Evolutionary conservation across 2,329 filamentous ascomycete genomes (phyloP).

Genomic region (Talaromyces albobiverticillius): DNA sequence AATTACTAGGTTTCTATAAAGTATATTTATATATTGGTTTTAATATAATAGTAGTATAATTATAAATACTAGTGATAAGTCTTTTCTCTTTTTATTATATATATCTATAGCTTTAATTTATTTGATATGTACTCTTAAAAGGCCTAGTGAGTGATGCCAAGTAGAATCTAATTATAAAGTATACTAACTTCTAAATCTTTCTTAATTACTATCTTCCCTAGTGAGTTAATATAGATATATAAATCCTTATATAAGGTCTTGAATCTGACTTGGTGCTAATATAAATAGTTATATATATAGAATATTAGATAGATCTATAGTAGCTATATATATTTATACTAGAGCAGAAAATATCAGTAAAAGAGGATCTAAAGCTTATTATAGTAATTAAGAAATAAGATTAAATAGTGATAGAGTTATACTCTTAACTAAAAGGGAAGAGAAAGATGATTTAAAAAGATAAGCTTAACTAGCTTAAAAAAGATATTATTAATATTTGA

Average conservation of each 20-base stretch:
- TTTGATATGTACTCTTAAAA: not conserved
- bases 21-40: not conserved
- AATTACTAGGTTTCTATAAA: not conserved
- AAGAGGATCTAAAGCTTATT: slow-evolving; percentile 18
- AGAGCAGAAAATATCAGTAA: slow-evolving; percentile 21
- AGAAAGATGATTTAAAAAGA: not conserved
- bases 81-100: not conserved
- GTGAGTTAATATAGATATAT: slow-evolving; percentile 16
- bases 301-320: slow-evolving; percentile 21
- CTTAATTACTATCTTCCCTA: slow-evolving; percentile 21
- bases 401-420: no score
- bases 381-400: slow-evolving; percentile 14
- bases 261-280: slow-evolving; percentile 23
- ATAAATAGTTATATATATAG: slow-evolving; percentile 20
- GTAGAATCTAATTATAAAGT: slow-evolving; percentile 30
- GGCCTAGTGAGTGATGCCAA: slow-evolving; percentile 25
- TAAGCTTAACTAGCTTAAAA: not conserved
- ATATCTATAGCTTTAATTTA: not conserved
- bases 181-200: slow-evolving; percentile 20
- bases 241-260: slow-evolving; percentile 21
- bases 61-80: slow-evolving; percentile 7
- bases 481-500: slow-evolving; percentile 13
- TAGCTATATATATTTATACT: slow-evolving; percentile 20
- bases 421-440: no score
- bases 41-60: not conserved